Base-by-base conservation (phyloP, 2,329 filamentous ascomycete genomes). In the Cordyceps militaris region DNA sequence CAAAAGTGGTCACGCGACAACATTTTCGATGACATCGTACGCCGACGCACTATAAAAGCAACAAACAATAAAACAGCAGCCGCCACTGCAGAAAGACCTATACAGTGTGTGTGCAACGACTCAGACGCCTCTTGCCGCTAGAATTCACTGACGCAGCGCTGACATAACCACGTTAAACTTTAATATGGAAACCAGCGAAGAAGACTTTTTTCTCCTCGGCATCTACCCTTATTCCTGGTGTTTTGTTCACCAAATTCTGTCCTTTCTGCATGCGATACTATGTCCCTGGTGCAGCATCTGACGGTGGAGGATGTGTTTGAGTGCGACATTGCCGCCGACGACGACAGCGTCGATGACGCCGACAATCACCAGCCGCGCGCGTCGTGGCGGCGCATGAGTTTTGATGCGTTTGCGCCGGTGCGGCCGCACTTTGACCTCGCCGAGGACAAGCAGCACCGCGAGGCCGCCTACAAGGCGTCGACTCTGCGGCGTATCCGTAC, bases 331-430 rank as follows among this genome's bases (percentile, higher is more conserved):
- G 38, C 40, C 51, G n/a, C n/a, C 28, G 28, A 32, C 8, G 51
- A 54, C 4, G 51, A 44, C 7, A 28, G 16, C 28, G 23, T 5
- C 44, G 23, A 26, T 21, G 14, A 23, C 40, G 21, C 13, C 40
- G 3, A 19, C 16, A 14, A 8, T 26, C 10, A 54, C 28, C 51
- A 54, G 6, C 26, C 28, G 26, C 40, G 30, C 26, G 51, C 38
- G 6, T 38, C 53, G 24, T 56, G 53, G 53, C 53, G 53, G 43
- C 53, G 53, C 32, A 56, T 56, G 53, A 56, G 53, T 23, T 56
- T 56, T 16, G 53, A 56, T 48, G 53, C 53, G 11, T 43, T 47
- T 38, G 43, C 30, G 13, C 43, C 44, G 1, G 50, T 56, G 6
- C 14, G 9, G n/a, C 28, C 26, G 7, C 13, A 28, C 10, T 5